These are phyloP conservation scores for Hyphodiscus sp. DNA, from an alignment of 2,329 filamentous ascomycete species.

Conservation along the genomic window DNA sequence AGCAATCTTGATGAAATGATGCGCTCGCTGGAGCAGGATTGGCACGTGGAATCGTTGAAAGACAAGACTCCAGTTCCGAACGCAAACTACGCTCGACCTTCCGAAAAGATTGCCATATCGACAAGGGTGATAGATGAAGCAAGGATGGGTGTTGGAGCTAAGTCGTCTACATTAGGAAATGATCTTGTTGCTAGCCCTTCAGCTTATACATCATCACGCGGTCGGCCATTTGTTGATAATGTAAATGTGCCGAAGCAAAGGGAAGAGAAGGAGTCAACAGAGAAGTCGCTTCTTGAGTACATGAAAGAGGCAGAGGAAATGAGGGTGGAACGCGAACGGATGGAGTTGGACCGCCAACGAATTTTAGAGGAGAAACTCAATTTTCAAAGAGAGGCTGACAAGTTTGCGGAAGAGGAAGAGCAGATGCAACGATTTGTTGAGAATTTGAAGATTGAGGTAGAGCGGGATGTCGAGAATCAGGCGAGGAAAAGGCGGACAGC, in stretches of 20 bases:
- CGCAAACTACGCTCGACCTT: neutral
- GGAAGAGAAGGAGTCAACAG: neutral
- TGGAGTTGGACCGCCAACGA: neutral
- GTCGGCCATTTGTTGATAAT: neutral
- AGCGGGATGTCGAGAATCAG: neutral
- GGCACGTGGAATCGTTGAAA: neutral
- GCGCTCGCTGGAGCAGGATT: neutral
- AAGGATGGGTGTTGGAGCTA: neutral
- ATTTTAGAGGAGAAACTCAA: neutral
- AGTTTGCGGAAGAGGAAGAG: slow-evolving; percentile 1
- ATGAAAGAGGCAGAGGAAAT: neutral
- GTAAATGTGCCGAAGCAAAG: neutral
- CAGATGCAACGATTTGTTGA: slow-evolving; percentile 3
- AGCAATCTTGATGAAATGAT: neutral
- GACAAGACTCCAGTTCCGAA: neutral
- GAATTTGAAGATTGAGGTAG: neutral
- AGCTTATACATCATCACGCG: neutral
- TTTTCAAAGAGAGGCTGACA: neutral
- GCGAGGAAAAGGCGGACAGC: neutral
- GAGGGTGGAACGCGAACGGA: neutral
- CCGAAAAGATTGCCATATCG: no score
- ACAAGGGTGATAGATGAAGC: neutral
- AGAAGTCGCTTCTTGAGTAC: neutral
- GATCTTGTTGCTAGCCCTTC: neutral
- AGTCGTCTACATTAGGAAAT: neutral